phyloP scores from a whole-genome alignment of 371 early-diverging fungal genomes.

The Apophysomyces elegans region DNA sequence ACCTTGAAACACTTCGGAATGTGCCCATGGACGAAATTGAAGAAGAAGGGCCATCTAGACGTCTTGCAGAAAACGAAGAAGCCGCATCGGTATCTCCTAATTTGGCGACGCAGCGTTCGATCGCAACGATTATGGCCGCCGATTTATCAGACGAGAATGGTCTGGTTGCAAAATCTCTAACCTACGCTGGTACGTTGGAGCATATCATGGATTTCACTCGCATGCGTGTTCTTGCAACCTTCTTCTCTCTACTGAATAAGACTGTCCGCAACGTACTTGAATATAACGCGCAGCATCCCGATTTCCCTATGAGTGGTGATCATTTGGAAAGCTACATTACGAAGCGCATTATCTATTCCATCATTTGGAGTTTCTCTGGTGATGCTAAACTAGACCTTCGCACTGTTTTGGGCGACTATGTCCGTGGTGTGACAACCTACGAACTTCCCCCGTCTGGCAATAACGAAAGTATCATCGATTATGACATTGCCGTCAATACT shows the following conservation, averaged over 20 bases:
- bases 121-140: conserved; percentile 75
- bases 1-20: conserved; percentile 78
- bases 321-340: conserved; percentile 80
- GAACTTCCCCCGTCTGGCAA: conserved; percentile 76
- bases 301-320: conserved; percentile 88
- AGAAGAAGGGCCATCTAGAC: conserved; percentile 57
- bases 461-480: conserved; percentile 83
- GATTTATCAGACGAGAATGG: conserved; percentile 76
- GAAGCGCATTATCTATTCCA: conserved; percentile 79
- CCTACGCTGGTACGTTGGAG: conserved; percentile 70
- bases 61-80: conserved; percentile 54
- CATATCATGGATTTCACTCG: conserved; percentile 98
- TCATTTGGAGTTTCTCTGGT: conserved; percentile 97
- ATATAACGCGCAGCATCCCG: conserved; percentile 89
- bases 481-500: conserved; percentile 79
- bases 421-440: conserved; percentile 78
- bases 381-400: conserved; percentile 84
- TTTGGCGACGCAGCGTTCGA: conserved; percentile 72
- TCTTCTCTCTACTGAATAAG: conserved; percentile 92
- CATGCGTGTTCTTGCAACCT: conserved; percentile 83
- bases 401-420: conserved; percentile 79
- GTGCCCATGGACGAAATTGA: conserved; percentile 86
- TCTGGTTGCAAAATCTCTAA: conserved; percentile 77
- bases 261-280: conserved; percentile 84
- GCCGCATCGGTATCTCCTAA: conserved; percentile 61